phyloP scores from a whole-genome alignment of 148 eudicot genomes.

The Oxyria digyna region DNA sequence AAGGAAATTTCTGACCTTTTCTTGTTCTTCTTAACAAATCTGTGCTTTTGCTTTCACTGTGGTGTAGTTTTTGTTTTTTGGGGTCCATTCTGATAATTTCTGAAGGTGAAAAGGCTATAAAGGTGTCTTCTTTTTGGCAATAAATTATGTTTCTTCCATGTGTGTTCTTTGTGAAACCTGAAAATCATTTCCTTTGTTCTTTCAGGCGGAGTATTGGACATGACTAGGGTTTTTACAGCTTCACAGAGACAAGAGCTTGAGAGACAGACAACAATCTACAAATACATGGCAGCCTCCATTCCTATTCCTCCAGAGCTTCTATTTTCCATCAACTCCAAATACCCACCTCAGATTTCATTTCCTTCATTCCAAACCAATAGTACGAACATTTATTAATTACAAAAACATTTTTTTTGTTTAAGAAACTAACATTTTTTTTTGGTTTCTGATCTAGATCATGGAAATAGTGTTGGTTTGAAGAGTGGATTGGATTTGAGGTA shows the following conservation, averaged over 20 bases:
- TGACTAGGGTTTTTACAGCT: conserved; percentile 33
- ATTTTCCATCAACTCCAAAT: conserved; percentile 14
- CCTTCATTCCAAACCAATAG: conserved; percentile 4
- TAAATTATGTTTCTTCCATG: not conserved
- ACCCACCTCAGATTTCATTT: not conserved
- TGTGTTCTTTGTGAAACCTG: not conserved
- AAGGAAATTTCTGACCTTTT: conserved; percentile 5
- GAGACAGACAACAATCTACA: conserved; percentile 58
- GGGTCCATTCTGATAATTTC: conserved; percentile 5
- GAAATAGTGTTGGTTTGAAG: conserved; percentile 7
- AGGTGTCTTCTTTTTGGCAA: conserved; percentile 4
- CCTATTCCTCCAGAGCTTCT: conserved; percentile 71
- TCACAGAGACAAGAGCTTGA: conserved; percentile 62
- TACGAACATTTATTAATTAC: no score
- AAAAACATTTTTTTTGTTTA: not conserved
- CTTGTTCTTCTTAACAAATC: not conserved
- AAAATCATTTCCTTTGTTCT: conserved; percentile 2
- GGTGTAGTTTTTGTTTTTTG: not conserved
- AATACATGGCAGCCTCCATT: conserved; percentile 57
- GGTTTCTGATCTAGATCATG: not conserved
- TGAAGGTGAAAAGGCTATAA: not conserved
- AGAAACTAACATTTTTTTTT: not conserved
- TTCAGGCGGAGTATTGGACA: not conserved
- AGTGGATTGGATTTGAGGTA: conserved; percentile 32
- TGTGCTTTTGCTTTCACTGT: not conserved